A percentile compares a stretch with the other conserved stretches of the same genome.
Evolutionary conservation across 2,329 filamentous ascomycete genomes (phyloP).

Genomic region (Fusarium citri): DNA sequence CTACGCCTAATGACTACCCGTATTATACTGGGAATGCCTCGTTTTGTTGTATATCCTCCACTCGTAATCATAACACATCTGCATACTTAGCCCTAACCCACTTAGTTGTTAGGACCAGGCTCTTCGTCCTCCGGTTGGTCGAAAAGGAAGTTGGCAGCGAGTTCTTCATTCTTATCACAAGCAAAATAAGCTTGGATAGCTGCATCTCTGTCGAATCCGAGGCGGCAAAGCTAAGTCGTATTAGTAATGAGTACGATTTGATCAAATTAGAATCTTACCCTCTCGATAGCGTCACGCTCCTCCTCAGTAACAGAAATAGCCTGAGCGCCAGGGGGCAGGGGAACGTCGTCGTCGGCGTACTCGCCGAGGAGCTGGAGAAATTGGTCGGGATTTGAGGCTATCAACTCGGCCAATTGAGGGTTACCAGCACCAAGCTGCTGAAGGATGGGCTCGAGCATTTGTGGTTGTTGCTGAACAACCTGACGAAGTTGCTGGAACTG

Average conservation of each 20-base stretch:
- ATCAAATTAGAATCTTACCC: constrained; percentile 65
- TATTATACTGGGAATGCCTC: constrained; percentile 43
- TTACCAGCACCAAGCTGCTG: constrained; percentile 96
- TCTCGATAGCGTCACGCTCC: constrained; percentile 95
- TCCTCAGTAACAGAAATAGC: constrained; percentile 93
- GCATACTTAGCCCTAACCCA: constrained; percentile 39
- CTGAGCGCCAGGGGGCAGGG: constrained; percentile 87
- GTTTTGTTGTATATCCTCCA: constrained; percentile 37
- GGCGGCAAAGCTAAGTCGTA: constrained; percentile 77
- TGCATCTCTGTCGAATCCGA: constrained; percentile 92
- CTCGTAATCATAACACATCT: constrained; percentile 45
- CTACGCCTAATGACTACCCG: constrained; percentile 37
- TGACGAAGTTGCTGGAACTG: constrained; percentile 98
- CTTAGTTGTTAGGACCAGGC: constrained; percentile 57
- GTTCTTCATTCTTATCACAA: constrained; percentile 99
- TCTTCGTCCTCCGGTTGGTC: constrained; percentile 93
- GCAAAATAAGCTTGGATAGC: constrained; percentile 99
- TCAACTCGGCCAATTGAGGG: constrained; percentile 91
- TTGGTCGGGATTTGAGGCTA: constrained; percentile 90
- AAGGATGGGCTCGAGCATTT: constrained; percentile 98
- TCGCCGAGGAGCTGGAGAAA: constrained; percentile 92
- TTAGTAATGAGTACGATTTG: constrained; percentile 48
- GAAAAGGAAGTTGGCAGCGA: constrained; percentile 97
- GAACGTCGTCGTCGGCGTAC: constrained; percentile 84
- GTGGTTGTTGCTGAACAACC: constrained; percentile 95